Evolutionary conservation across 2,329 filamentous ascomycete species (phyloP), one percentile per base, ranked within the genome.

Genomic region (Apiospora hydei): DNA sequence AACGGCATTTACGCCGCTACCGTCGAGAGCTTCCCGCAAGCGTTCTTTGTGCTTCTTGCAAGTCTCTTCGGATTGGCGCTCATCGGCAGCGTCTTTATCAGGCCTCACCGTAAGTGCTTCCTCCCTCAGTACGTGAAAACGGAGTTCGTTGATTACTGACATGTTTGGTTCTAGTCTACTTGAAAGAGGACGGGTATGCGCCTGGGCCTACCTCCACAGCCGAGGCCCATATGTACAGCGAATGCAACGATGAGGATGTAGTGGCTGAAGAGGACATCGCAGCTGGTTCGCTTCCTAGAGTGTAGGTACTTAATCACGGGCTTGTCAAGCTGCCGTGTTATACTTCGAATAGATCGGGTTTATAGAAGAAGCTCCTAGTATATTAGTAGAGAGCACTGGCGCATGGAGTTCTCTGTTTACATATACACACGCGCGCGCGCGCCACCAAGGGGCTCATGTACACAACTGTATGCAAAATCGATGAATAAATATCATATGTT

Each of bases 1-100:
- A 97, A 96, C 78, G 89, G 93, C 6, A 89, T 98, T 13, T 99
- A 97, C 80, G 93, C 92, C 18, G 85, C 88, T 2, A 98, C 96
- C 0, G 94, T 98, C 1, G 90, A 88, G 26, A 90, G 84, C 1
- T 96, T 93, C 75, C 91, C 94, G 0, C 94, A 96, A 81, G 91
- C 94, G 0, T 92, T 97, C 0, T 98, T 98, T 80, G 89, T 97
- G 11, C 89, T 93, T 69, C 82, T 98, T 64, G 85, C 88, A 0
- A 82, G 83, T 10, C 85, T 93, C 0, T 97, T 97, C 80, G 88
- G 84, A 0, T 34, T 91, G 11, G 91, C 91, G 0, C 87, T 96
- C 43, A 69, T 91, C 2, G 86, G 90, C 70, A 93, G 90, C 77
- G 92, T 92, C 81, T 88, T 95, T 70, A 85, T 98, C 38, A 88